These are phyloP conservation scores for Trichoderma gamsii DNA, from an alignment of 495 filamentous ascomycete genomes.

Conservation along the genomic window DNA sequence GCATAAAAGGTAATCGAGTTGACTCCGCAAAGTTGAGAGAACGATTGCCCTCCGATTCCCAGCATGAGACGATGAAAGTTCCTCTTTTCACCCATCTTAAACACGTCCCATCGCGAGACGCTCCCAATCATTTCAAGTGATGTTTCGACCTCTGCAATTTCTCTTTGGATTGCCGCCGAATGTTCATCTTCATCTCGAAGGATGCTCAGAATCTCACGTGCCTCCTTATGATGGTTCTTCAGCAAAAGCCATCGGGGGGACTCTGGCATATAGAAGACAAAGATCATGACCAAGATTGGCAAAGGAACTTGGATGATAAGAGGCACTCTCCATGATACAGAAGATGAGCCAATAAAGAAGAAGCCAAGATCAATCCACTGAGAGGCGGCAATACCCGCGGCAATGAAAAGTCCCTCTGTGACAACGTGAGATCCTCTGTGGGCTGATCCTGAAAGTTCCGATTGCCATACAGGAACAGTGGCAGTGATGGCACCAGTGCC, in stretches of 20 bases:
- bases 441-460: constrained; percentile 56
- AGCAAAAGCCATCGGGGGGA: constrained; percentile 54
- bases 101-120: constrained; percentile 25
- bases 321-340: constrained; percentile 66
- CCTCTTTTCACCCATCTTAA: constrained; percentile 22
- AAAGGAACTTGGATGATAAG: constrained; percentile 62
- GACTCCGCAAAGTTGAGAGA: constrained; percentile 71
- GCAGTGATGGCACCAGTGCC: neutral
- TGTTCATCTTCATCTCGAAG: constrained; percentile 53
- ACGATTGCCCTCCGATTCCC: constrained; percentile 57
- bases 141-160: constrained; percentile 60
- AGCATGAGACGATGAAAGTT: constrained; percentile 58
- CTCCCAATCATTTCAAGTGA: constrained; percentile 37
- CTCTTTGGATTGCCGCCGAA: constrained; percentile 44
- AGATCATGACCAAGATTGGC: constrained; percentile 55
- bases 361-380: constrained; percentile 56
- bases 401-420: constrained; percentile 69
- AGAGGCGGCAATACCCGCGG: constrained; percentile 63
- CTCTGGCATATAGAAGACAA: constrained; percentile 46
- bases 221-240: constrained; percentile 65
- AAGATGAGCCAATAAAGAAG: constrained; percentile 52
- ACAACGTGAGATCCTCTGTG: constrained; percentile 70
- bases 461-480: constrained; percentile 60
- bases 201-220: constrained; percentile 60
- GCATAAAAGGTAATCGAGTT: constrained; percentile 84